Evolutionary conservation across 2,329 filamentous ascomycete genomes (phyloP).

Genomic region (Dactylellina drechsleri): DNA sequence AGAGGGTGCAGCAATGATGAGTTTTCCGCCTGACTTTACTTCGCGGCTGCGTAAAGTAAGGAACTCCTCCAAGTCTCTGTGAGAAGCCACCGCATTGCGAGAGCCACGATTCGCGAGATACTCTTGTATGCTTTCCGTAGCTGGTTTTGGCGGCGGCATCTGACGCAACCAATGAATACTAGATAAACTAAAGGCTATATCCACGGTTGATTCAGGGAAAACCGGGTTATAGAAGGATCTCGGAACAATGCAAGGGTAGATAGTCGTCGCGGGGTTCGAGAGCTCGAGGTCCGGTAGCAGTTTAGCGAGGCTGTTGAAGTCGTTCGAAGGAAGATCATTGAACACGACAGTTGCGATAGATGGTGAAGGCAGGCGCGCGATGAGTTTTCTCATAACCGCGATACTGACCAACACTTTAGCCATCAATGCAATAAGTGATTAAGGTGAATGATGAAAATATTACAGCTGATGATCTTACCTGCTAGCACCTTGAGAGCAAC

Average conservation of each 20-base stretch:
- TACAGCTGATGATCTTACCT: constrained; percentile 20
- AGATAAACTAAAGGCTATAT: constrained; percentile 35
- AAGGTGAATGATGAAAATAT: not conserved
- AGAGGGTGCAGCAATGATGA: constrained; percentile 26
- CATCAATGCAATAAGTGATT: not conserved
- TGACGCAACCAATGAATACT: constrained; percentile 36
- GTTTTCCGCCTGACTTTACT: constrained; percentile 30
- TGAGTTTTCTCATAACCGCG: constrained; percentile 18
- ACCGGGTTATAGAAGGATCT: constrained; percentile 33
- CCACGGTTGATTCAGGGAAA: constrained; percentile 13
- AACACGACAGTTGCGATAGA: constrained; percentile 16
- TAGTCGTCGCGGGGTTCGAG: constrained; percentile 14
- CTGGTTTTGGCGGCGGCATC: constrained; percentile 14
- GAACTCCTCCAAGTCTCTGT: constrained; percentile 30
- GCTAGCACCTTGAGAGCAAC: constrained; percentile 34
- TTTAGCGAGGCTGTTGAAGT: constrained; percentile 29
- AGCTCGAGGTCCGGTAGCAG: constrained; percentile 1
- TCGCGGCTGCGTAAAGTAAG: constrained; percentile 21
- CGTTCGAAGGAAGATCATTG: constrained; percentile 49
- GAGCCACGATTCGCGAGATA: constrained; percentile 1
- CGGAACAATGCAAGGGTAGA: constrained; percentile 27
- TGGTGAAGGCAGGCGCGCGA: constrained; percentile 5
- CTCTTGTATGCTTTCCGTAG: constrained; percentile 18
- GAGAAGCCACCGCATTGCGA: constrained; percentile 16
- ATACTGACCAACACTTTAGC: constrained; percentile 4